phyloP scores from a whole-genome alignment of 1,284 basidiomycete species.

The Apiotrichum brassicae region DNA sequence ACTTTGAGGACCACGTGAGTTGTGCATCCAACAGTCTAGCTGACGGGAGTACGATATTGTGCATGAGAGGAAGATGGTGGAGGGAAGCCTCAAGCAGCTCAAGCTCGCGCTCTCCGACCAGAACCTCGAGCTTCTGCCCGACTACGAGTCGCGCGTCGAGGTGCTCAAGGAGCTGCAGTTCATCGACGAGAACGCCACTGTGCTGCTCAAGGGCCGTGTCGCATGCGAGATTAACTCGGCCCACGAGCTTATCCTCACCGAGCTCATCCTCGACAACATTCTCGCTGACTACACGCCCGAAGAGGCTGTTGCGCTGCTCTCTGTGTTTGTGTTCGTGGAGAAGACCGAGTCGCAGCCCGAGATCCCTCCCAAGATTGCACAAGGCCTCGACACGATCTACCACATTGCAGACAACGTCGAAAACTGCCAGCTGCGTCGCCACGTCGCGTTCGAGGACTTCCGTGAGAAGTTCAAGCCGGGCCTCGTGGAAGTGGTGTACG shows the following conservation, averaged over 20 bases:
- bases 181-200: conserved; percentile 88
- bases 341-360: conserved; percentile 83
- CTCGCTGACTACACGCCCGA: conserved; percentile 84
- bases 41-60: conserved; percentile 60
- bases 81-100: conserved; percentile 64
- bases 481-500: conserved; percentile 90
- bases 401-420: conserved; percentile 78
- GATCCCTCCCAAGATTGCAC: conserved; percentile 62
- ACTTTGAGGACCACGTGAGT: conserved; percentile 65
- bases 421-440: conserved; percentile 68
- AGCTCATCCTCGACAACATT: conserved; percentile 93
- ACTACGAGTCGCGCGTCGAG: conserved; percentile 88
- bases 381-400: conserved; percentile 70
- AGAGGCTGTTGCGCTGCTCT: conserved; percentile 94
- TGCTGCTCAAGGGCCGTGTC: conserved; percentile 91
- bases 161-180: conserved; percentile 89
- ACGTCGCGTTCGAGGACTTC: conserved; percentile 71
- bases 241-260: conserved; percentile 90
- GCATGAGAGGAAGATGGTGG: conserved; percentile 68
- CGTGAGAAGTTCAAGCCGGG: conserved; percentile 73
- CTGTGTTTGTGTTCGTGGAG: conserved; percentile 95
- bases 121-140: conserved; percentile 92
- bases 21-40: not conserved
- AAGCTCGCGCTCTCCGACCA: conserved; percentile 85
- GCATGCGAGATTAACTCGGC: conserved; percentile 99